Evolutionary conservation across 805 yeast genomes (phyloP).

Genomic region (Blastobotrys robertii): DNA sequence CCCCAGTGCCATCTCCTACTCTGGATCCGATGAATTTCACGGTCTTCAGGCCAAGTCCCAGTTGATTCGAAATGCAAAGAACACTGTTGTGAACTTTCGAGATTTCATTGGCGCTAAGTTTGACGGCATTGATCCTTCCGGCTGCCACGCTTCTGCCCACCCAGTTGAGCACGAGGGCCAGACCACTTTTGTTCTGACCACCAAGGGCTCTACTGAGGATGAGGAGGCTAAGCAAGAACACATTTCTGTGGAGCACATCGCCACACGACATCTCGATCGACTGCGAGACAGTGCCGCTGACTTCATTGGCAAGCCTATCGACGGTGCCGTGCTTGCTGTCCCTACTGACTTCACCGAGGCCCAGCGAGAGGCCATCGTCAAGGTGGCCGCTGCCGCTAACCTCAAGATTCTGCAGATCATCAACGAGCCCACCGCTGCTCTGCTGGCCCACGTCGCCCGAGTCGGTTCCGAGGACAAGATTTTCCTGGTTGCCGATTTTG

Average conservation of each 20-base stretch:
- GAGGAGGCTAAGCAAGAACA: constrained; percentile 43
- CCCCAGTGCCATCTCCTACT: constrained; percentile 85
- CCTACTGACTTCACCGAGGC: constrained; percentile 78
- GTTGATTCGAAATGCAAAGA: constrained; percentile 77
- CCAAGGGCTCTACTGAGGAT: constrained; percentile 27
- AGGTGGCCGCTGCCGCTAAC: constrained; percentile 61
- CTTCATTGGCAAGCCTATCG: constrained; percentile 71
- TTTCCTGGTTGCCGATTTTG: constrained; percentile 90
- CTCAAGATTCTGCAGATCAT: constrained; percentile 76
- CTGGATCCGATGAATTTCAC: constrained; percentile 92
- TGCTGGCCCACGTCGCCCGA: constrained; percentile 61
- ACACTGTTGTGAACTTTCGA: constrained; percentile 85
- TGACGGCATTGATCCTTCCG: constrained; percentile 56
- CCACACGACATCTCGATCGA: constrained; percentile 74
- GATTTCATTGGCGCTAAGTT: constrained; percentile 78
- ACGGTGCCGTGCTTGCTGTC: constrained; percentile 78
- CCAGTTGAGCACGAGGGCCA: constrained; percentile 55
- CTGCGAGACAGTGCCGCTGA: constrained; percentile 86
- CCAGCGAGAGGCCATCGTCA: constrained; percentile 56
- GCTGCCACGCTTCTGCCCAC: constrained; percentile 55
- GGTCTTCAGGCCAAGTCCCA: constrained; percentile 95
- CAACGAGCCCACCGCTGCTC: constrained; percentile 87
- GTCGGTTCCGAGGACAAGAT: constrained; percentile 48
- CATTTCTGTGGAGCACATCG: constrained; percentile 65
- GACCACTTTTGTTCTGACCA: constrained; percentile 48